These are phyloP conservation scores for Bacidia gigantensis DNA, from an alignment of 495 filamentous ascomycete genomes.

Conservation along the genomic window DNA sequence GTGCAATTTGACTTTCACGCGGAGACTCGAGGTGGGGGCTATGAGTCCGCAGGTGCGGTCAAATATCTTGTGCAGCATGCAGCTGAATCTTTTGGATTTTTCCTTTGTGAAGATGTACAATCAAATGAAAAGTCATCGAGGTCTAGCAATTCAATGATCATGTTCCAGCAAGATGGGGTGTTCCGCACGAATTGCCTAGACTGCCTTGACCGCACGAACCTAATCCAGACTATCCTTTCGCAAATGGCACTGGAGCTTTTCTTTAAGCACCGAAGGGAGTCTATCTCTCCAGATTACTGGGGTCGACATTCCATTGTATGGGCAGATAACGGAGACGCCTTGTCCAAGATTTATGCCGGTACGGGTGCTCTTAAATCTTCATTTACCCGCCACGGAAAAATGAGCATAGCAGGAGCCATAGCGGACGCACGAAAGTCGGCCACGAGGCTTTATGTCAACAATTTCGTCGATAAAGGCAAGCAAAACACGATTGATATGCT, in stretches of 20 bases:
- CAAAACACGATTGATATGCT: slow-evolving; percentile 92
- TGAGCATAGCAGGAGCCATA: slow-evolving; percentile 87
- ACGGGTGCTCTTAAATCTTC: slow-evolving; percentile 92
- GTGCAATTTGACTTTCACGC: slow-evolving; percentile 94
- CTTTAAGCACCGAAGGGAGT: slow-evolving; percentile 50
- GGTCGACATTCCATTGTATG: slow-evolving; percentile 80
- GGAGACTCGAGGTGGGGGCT: slow-evolving; percentile 77
- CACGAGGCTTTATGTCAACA: slow-evolving; percentile 88
- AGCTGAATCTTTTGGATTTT: slow-evolving; percentile 79
- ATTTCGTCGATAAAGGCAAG: slow-evolving; percentile 83
- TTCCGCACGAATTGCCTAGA: slow-evolving; percentile 95
- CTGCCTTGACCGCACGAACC: slow-evolving; percentile 89
- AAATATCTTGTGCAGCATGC: slow-evolving; percentile 57
- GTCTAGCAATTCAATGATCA: slow-evolving; percentile 35
- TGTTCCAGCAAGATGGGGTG: slow-evolving; percentile 83
- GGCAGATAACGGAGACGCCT: slow-evolving; percentile 95
- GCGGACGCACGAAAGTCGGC: slow-evolving; percentile 92
- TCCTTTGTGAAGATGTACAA: slow-evolving; percentile 39
- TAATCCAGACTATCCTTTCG: slow-evolving; percentile 90
- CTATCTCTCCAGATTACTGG: slow-evolving; percentile 66
- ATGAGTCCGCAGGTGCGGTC: slow-evolving; percentile 74
- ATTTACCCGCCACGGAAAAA: slow-evolving; percentile 91
- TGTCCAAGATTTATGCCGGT: slow-evolving; percentile 92
- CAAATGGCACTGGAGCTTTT: slow-evolving; percentile 80
- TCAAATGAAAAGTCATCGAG: not conserved